These are phyloP conservation scores for Chrysoporthe deuterocubensis DNA, from an alignment of 2,329 filamentous ascomycete genomes.

Conservation along the genomic window DNA sequence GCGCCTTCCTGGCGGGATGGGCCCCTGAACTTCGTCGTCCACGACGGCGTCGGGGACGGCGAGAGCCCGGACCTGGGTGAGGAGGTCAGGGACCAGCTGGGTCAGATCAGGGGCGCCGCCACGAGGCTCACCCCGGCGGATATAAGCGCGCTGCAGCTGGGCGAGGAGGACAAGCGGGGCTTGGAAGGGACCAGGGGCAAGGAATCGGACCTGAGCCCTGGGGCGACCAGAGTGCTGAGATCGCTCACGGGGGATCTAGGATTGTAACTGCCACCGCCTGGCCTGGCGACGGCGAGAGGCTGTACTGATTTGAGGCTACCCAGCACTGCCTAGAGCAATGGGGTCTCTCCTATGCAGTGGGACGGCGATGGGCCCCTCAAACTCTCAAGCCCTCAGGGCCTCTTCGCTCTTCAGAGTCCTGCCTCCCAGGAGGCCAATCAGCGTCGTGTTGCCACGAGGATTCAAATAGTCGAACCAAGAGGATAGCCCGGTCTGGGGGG, in stretches of 20 bases:
- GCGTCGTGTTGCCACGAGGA: too few relatives aligned
- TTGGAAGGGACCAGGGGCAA: constrained; percentile 16
- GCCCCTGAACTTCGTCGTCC: not conserved
- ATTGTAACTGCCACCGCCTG: not conserved
- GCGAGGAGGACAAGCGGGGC: constrained; percentile 16
- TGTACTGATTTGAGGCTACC: not conserved
- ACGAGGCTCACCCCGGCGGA: not conserved
- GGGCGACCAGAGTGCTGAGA: constrained; percentile 9
- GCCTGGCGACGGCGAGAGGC: not conserved
- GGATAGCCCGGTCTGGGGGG: too few relatives aligned
- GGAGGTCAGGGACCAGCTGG: not conserved
- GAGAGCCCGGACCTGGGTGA: not conserved
- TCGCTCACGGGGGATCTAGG: constrained; percentile 4
- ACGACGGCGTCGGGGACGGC: not conserved
- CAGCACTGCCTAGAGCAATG: too few relatives aligned
- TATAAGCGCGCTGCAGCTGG: constrained; percentile 3
- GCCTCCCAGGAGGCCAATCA: too few relatives aligned
- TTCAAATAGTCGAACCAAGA: too few relatives aligned
- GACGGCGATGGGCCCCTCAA: too few relatives aligned
- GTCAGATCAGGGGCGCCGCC: not conserved
- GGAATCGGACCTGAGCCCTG: constrained; percentile 4
- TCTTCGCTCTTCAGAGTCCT: too few relatives aligned
- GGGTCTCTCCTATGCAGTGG: too few relatives aligned
- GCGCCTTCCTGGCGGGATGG: constrained; percentile 1
- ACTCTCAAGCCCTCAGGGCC: too few relatives aligned